phyloP scores from a whole-genome alignment of 1,139 yeast species.

The Pichia terricola region DNA sequence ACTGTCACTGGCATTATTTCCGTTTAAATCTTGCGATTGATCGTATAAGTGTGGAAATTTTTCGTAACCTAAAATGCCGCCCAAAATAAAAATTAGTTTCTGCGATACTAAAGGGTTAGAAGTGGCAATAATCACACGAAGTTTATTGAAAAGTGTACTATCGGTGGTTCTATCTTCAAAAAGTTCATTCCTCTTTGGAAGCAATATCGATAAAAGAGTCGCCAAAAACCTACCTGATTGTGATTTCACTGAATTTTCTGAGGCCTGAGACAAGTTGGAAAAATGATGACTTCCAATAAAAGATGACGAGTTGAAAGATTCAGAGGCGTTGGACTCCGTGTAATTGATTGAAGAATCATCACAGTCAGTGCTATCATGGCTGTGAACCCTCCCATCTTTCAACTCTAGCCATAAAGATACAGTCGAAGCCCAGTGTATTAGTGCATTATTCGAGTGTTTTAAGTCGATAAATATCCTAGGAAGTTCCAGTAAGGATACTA shows the following conservation, averaged over 20 bases:
- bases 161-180: conserved; percentile 26
- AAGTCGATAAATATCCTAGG: conserved; percentile 34
- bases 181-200: conserved; percentile 32
- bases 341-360: neutral
- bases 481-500: conserved; percentile 34
- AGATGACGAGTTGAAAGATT: neutral
- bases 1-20: neutral
- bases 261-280: neutral
- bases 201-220: conserved; percentile 34
- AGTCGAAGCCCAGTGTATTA: conserved; percentile 45
- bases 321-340: neutral
- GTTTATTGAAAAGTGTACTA: neutral
- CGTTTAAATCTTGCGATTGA: neutral
- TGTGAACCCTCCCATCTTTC: conserved; percentile 34
- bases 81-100: conserved; percentile 40
- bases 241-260: neutral
- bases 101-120: conserved; percentile 52
- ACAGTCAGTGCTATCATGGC: neutral
- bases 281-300: neutral
- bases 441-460: conserved; percentile 21
- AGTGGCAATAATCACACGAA: conserved; percentile 41
- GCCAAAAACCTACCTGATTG: conserved; percentile 31
- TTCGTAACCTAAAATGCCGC: conserved; percentile 35
- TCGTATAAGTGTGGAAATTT: conserved; percentile 11
- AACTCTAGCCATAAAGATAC: conserved; percentile 46